These are phyloP conservation scores for Cyclospora cayetanensis DNA, from an alignment of 169 alveolate species.

Conservation along the genomic window DNA sequence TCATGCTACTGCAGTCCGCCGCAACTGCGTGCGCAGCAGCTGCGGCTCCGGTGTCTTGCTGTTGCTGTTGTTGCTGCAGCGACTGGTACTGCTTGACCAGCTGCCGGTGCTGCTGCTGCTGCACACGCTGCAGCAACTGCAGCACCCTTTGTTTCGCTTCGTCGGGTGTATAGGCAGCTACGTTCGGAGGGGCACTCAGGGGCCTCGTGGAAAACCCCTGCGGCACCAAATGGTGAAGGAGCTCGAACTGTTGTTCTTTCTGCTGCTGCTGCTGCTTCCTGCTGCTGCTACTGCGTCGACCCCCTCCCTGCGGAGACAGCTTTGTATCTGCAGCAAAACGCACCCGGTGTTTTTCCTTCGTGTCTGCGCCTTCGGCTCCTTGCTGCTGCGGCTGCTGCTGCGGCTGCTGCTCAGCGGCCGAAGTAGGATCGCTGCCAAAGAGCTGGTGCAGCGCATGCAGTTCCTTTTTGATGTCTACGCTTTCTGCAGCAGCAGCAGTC, in stretches of 20 bases:
- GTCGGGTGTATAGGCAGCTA: constrained; percentile 48
- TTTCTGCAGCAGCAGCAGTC: not conserved
- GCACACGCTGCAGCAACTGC: constrained; percentile 29
- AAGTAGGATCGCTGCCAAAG: not conserved
- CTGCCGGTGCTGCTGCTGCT: not conserved
- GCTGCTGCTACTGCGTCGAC: constrained; percentile 19
- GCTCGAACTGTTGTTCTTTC: not conserved
- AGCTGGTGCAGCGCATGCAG: constrained; percentile 45
- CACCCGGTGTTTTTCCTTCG: not conserved
- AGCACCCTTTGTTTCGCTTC: not conserved
- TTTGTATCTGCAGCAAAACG: constrained; percentile 42
- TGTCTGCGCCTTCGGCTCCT: not conserved
- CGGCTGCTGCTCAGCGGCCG: not conserved
- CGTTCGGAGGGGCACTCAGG: not conserved
- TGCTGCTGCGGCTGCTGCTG: not conserved
- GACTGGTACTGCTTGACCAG: constrained; percentile 6
- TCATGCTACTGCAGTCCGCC: constrained; percentile 38
- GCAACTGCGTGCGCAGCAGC: constrained; percentile 24
- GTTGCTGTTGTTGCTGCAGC: constrained; percentile 37
- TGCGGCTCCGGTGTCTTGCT: constrained; percentile 14
- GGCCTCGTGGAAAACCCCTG: constrained; percentile 19
- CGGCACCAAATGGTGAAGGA: constrained; percentile 14
- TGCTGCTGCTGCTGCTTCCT: constrained; percentile 49
- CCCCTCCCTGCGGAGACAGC: not conserved
- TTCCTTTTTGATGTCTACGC: not conserved